Evolutionary conservation across 192 early-diverging fungal species (phyloP).

Genomic region (Martensiomyces pterosporus): DNA sequence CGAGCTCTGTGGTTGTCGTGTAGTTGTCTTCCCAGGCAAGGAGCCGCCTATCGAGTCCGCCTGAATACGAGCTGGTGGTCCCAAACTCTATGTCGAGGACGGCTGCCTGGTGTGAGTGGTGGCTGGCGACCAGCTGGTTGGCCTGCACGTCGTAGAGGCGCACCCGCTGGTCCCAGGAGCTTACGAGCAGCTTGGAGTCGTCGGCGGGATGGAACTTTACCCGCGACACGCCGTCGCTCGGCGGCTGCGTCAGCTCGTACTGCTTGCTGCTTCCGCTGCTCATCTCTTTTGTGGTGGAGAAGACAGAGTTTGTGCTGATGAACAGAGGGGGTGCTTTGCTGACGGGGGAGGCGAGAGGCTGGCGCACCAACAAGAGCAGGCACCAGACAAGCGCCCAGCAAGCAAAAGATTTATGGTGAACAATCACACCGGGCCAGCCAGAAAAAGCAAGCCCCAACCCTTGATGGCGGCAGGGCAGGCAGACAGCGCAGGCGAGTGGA

Average conservation of each 20-base stretch:
- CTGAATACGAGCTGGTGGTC: slow-evolving; percentile 57
- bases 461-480: too few relatives aligned
- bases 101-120: slow-evolving; percentile 63
- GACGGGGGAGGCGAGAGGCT: too few relatives aligned
- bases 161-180: slow-evolving; percentile 90
- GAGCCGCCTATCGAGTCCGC: slow-evolving; percentile 71
- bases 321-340: too few relatives aligned
- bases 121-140: slow-evolving; percentile 53
- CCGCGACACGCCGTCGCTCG: slow-evolving; percentile 78
- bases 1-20: slow-evolving; percentile 56
- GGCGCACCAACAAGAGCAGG: too few relatives aligned
- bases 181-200: slow-evolving; percentile 63
- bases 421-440: too few relatives aligned
- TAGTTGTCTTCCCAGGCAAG: slow-evolving; percentile 66
- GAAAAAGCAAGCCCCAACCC: too few relatives aligned
- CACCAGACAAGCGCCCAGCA: too few relatives aligned
- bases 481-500: too few relatives aligned
- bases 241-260: slow-evolving; percentile 75
- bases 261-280: too few relatives aligned
- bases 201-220: slow-evolving; percentile 69
- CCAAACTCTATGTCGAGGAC: slow-evolving; percentile 79
- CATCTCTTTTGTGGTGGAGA: too few relatives aligned
- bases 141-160: slow-evolving; percentile 74
- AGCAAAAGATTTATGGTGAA: too few relatives aligned
- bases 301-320: too few relatives aligned